Evolutionary conservation across 208 protist genomes (phyloP).

Genomic region (Acanthamoeba castellanii): DNA sequence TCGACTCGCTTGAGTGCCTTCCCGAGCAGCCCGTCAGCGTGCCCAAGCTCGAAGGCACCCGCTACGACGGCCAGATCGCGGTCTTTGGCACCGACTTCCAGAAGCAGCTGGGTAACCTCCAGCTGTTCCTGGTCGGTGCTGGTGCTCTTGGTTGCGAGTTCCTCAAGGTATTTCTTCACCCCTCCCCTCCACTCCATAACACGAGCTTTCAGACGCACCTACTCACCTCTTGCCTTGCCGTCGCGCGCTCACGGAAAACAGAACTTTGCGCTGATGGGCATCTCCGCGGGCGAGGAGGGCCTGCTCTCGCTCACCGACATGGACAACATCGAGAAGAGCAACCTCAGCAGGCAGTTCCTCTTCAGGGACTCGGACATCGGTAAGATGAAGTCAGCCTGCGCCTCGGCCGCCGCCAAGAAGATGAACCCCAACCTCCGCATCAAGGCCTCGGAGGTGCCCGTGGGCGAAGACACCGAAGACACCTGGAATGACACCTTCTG

Average conservation of each 20-base stretch:
- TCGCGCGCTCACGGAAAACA: slow-evolving; percentile 13
- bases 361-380: slow-evolving; percentile 92
- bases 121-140: slow-evolving; percentile 91
- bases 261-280: slow-evolving; percentile 97
- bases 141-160: slow-evolving; percentile 84
- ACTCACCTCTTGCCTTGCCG: too few relatives aligned
- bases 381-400: slow-evolving; percentile 83
- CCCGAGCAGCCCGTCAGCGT: slow-evolving; percentile 25
- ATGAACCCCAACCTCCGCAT: slow-evolving; percentile 97
- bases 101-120: slow-evolving; percentile 90
- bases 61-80: slow-evolving; percentile 97
- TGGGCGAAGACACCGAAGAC: slow-evolving; percentile 95
- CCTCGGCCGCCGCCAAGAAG: slow-evolving; percentile 92
- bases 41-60: slow-evolving; percentile 73
- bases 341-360: slow-evolving; percentile 99
- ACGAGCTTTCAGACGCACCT: too few relatives aligned
- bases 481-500: slow-evolving; percentile 98
- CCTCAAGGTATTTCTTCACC: slow-evolving; percentile 33
- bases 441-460: slow-evolving; percentile 81
- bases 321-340: slow-evolving; percentile 99
- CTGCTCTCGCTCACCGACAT: slow-evolving; percentile 98
- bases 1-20: slow-evolving; percentile 94
- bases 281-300: slow-evolving; percentile 82
- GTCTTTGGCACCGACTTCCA: slow-evolving; percentile 96
- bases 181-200: not conserved